Evolutionary conservation across 139 green algal species (phyloP), one percentile per base, ranked within the genome.

Genomic region (Haematococcus lacustris): DNA sequence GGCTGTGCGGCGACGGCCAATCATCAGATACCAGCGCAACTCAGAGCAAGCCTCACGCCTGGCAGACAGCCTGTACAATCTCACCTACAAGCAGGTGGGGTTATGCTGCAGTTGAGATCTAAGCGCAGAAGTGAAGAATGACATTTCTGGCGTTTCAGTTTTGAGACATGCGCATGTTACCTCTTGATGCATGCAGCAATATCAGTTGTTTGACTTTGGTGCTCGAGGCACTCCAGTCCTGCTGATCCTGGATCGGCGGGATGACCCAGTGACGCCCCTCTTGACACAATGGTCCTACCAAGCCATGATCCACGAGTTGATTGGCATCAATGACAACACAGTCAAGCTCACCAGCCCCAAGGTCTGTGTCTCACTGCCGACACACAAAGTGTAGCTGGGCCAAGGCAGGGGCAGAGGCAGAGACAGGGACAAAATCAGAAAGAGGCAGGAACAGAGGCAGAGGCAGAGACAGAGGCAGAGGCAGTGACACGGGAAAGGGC

Each of bases 231-330:
- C 78, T 17, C 89, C 91, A 2, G 63, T 96, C 32, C 74, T 97
- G 70, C 81, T 97, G 50, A 70, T 97, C 6, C 70, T 97, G 64
- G 92, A 97, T 73, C 74, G 92, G 25, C 74, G 79, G 35, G 90
- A 97, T 51, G 92, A 97, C 77, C 92, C 92, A 0, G 90, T 96
- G 32, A 97, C 91, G 0, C 92, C 92, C 2, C 83, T 97, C 60
- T 88, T 97, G 1, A 86, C 71, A 3, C 87, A 92, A 74, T 91
- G 84, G 82, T 89, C 88, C 0, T 92, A 91, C 71, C 86, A 93
- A 71, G 91, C 92, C 59, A 97, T 97, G 92, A 82, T 95, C 5
- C 92, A 97, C 68, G 91, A 97, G 82, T 82, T 97, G n/a, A 38
- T 97, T 1, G 90, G 91, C n/a, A 82, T 96, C 13, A 26, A 68